Percentiles rank a stretch among this genome's conserved stretches.
phyloP scores from a whole-genome alignment of 164 flowering plant genomes.

The Umbellularia californica region DNA sequence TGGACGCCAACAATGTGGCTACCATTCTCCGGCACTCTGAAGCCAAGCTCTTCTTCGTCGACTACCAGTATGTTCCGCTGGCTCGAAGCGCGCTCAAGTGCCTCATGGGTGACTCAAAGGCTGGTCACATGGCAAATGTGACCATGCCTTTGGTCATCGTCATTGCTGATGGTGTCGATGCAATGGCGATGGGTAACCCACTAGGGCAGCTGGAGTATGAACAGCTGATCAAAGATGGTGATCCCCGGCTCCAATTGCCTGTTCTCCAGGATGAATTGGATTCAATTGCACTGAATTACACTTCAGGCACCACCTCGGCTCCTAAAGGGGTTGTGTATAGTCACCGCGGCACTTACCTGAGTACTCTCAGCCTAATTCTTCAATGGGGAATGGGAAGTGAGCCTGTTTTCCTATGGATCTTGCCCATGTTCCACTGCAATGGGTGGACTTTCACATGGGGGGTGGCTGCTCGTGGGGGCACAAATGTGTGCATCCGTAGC shows the following conservation, averaged over 20 bases:
- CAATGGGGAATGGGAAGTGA: constrained; percentile 71
- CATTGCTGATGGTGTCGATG: constrained; percentile 51
- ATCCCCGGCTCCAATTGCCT: constrained; percentile 21
- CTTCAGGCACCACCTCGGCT: constrained; percentile 86
- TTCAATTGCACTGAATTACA: constrained; percentile 75
- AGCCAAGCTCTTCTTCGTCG: constrained; percentile 72
- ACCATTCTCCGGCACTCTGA: constrained; percentile 73
- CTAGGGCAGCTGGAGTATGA: constrained; percentile 68
- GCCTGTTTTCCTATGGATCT: constrained; percentile 85
- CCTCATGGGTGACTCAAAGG: background rate
- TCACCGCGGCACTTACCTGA: constrained; percentile 78
- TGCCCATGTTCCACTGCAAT: constrained; percentile 97
- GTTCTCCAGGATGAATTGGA: constrained; percentile 65
- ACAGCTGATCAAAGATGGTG: constrained; percentile 40
- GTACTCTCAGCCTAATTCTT: constrained; percentile 61
- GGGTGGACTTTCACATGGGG: constrained; percentile 99
- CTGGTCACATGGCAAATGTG: background rate
- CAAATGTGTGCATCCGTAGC: constrained; percentile 79
- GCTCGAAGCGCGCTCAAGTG: constrained; percentile 48
- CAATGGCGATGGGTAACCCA: constrained; percentile 43
- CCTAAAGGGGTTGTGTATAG: constrained; percentile 92
- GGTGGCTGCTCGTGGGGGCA: constrained; percentile 86
- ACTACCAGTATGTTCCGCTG: constrained; percentile 41
- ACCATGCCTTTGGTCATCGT: constrained; percentile 46
- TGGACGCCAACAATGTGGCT: constrained; percentile 59